Evolutionary conservation across 2,329 filamentous ascomycete genomes (phyloP).

Genomic region (Pyricularia grisea): DNA sequence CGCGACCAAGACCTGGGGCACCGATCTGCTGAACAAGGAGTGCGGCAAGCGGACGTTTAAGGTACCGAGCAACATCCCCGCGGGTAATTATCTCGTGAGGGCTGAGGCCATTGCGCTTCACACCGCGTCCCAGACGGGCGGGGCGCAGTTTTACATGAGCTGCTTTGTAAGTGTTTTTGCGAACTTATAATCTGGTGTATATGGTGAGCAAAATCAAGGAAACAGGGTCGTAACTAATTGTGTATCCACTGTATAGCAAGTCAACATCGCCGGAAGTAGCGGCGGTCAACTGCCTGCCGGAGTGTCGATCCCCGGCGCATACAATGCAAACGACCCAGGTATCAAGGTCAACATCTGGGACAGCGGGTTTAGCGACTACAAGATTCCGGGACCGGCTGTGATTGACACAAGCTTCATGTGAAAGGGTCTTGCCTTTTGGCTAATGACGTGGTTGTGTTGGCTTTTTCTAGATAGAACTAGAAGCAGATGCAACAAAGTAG

Average conservation of each 20-base stretch:
- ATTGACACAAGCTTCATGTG: slow-evolving; percentile 1
- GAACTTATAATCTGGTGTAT: neutral
- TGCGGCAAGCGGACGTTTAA: slow-evolving; percentile 25
- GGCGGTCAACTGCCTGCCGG: slow-evolving; percentile 26
- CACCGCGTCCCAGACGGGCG: slow-evolving; percentile 18
- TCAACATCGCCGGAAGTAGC: neutral
- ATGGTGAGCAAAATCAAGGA: neutral
- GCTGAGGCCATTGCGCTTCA: slow-evolving; percentile 36
- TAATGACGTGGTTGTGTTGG: too few species aligned
- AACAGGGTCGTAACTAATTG: neutral
- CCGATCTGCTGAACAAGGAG: slow-evolving; percentile 16
- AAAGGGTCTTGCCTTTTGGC: neutral
- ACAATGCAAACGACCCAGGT: slow-evolving; percentile 34
- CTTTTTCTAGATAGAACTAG: too few species aligned
- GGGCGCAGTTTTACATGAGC: slow-evolving; percentile 17
- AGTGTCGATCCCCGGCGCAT: slow-evolving; percentile 38
- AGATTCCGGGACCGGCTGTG: slow-evolving; percentile 27
- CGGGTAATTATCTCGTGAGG: slow-evolving; percentile 35
- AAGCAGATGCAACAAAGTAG: too few species aligned
- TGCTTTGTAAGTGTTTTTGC: slow-evolving; percentile 12
- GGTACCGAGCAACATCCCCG: slow-evolving; percentile 27
- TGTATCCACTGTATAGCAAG: neutral
- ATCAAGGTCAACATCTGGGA: slow-evolving; percentile 37
- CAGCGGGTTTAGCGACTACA: slow-evolving; percentile 22
- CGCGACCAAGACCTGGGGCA: slow-evolving; percentile 33